Percentiles rank a stretch among this genome's conserved stretches.
Conservation (phyloP, 441 rosid species). For the Geranium incanum region DNA sequence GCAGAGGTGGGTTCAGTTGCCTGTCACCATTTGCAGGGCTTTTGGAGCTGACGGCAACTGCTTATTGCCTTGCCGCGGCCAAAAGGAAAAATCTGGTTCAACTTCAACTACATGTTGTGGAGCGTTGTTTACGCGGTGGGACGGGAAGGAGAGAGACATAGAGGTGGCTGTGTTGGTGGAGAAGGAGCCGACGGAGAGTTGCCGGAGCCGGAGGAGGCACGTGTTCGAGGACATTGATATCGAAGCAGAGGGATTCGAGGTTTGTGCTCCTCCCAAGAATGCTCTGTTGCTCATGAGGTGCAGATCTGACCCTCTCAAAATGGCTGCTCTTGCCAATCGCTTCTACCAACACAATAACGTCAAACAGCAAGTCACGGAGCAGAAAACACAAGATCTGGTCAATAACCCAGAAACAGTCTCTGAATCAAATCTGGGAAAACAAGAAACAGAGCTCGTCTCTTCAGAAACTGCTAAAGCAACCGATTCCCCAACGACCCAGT, state of each 20-base stretch:
- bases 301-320: conserved; percentile 88
- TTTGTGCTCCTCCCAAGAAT: conserved; percentile 76
- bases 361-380: conserved; percentile 10
- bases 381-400: neutral
- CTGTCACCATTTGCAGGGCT: conserved; percentile 62
- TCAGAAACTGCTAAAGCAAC: too few species aligned
- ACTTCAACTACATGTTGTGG: conserved; percentile 35
- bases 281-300: conserved; percentile 85
- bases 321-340: conserved; percentile 72
- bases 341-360: conserved; percentile 23
- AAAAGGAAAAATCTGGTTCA: conserved; percentile 30
- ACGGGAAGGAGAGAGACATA: conserved; percentile 44
- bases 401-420: too few species aligned
- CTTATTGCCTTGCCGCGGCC: conserved; percentile 61
- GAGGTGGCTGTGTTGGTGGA: conserved; percentile 35
- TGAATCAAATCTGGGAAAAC: neutral
- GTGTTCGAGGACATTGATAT: conserved; percentile 67
- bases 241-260: conserved; percentile 41
- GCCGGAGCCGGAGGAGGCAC: conserved; percentile 37
- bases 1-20: conserved; percentile 77
- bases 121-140: conserved; percentile 32
- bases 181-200: conserved; percentile 16
- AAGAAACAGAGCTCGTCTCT: neutral
- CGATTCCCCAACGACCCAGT: too few species aligned
- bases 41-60: conserved; percentile 83